Evolutionary conservation across 305 asterid species (phyloP).

Genomic region (Withania somnifera): DNA sequence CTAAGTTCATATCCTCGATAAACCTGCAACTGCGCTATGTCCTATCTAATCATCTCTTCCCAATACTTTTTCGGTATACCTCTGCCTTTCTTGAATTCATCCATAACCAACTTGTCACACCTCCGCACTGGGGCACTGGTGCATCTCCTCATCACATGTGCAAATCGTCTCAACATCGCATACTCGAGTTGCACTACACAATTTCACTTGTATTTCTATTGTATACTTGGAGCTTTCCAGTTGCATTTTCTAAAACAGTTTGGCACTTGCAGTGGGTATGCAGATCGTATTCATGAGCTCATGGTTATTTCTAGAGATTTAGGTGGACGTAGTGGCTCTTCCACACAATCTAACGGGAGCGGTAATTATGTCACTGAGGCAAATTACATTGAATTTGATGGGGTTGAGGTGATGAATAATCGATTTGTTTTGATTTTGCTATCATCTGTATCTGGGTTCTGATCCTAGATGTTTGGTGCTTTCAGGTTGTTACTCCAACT

Average conservation of each 20-base stretch:
- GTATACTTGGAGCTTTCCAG: neutral
- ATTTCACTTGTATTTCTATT: neutral
- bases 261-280: constrained; percentile 79
- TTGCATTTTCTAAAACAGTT: neutral
- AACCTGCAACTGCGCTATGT: no score
- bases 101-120: no score
- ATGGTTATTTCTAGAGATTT: constrained; percentile 81
- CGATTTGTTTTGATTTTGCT: constrained; percentile 12
- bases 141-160: no score
- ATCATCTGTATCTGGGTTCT: neutral
- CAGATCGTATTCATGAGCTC: constrained; percentile 98
- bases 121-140: no score
- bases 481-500: constrained; percentile 95
- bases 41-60: no score
- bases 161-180: no score
- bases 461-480: constrained; percentile 1
- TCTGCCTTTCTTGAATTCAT: no score
- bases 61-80: no score
- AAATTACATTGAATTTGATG: constrained; percentile 82
- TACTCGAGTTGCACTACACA: neutral
- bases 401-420: constrained; percentile 58
- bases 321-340: constrained; percentile 52
- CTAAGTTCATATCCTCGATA: no score
- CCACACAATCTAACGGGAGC: constrained; percentile 63
- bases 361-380: constrained; percentile 92